These are phyloP conservation scores for Annona cherimola DNA, from an alignment of 164 flowering plant genomes.

Conservation along the genomic window DNA sequence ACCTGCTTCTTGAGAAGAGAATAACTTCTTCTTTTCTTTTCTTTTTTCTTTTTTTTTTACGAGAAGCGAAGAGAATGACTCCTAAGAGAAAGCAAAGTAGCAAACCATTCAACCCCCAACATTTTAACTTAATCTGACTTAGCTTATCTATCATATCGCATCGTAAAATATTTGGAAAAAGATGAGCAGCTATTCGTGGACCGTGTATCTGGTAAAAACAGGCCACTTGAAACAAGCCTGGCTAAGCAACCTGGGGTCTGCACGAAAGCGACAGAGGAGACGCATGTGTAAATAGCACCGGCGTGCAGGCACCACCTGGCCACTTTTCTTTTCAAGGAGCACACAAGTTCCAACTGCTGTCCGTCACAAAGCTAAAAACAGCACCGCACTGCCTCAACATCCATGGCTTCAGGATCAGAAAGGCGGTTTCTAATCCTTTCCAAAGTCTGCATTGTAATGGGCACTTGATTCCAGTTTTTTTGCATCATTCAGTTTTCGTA, in stretches of 20 bases:
- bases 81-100: too few relatives aligned
- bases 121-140: too few relatives aligned
- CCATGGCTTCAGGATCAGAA: constrained; percentile 15
- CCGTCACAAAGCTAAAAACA: neutral
- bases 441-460: constrained; percentile 81
- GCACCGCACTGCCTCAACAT: constrained; percentile 23
- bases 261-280: neutral
- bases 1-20: too few relatives aligned
- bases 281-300: neutral
- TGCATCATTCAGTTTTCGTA: constrained; percentile 77
- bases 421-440: constrained; percentile 48
- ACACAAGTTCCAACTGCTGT: neutral
- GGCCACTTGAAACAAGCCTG: neutral
- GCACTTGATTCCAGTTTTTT: constrained; percentile 89
- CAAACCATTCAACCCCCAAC: too few relatives aligned
- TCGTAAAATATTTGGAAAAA: too few relatives aligned
- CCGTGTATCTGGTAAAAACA: neutral
- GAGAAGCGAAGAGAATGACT: too few relatives aligned
- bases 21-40: too few relatives aligned
- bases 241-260: neutral
- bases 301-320: neutral
- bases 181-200: neutral
- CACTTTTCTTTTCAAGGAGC: neutral
- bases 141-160: too few relatives aligned
- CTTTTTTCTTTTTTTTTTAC: too few relatives aligned